Evolutionary conservation across 768 basidiomycete species (phyloP).

Genomic region (Serpula lacrymans): DNA sequence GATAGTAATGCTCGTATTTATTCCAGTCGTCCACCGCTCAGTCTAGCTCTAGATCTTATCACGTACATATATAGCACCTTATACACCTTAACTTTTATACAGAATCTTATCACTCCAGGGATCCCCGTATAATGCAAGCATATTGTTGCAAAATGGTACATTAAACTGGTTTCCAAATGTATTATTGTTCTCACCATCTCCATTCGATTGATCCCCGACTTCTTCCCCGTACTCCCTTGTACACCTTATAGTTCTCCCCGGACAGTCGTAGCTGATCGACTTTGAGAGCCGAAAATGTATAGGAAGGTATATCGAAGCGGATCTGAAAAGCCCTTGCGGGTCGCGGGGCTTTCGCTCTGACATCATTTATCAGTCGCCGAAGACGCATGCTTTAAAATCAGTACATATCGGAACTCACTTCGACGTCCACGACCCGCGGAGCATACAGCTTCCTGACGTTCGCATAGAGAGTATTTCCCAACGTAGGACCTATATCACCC

Average conservation of each 20-base stretch:
- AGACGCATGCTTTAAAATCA: neutral
- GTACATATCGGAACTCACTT: conserved; percentile 38
- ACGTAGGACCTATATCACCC: conserved; percentile 50
- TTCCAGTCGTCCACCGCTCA: conserved; percentile 20
- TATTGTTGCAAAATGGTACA: no score
- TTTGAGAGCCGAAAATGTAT: conserved; percentile 77
- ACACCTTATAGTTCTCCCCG: conserved; percentile 84
- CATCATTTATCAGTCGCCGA: conserved; percentile 20
- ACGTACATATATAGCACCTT: conserved; percentile 14
- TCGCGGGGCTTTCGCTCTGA: conserved; percentile 43
- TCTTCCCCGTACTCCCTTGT: conserved; percentile 81
- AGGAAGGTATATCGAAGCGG: conserved; percentile 62
- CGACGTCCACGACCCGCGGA: conserved; percentile 77
- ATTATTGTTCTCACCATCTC: no score
- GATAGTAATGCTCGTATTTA: no score
- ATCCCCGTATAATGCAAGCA: no score
- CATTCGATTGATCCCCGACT: conserved; percentile 27
- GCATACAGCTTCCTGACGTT: conserved; percentile 64
- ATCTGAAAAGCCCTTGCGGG: conserved; percentile 76
- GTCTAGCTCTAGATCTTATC: conserved; percentile 6
- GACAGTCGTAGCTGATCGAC: conserved; percentile 82
- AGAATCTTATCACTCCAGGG: neutral
- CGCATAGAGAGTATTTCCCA: conserved; percentile 76
- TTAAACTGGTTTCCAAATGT: no score
- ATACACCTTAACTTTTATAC: neutral